These are phyloP conservation scores for Psilocybe sp. DNA, from an alignment of 768 basidiomycete species.

Conservation along the genomic window DNA sequence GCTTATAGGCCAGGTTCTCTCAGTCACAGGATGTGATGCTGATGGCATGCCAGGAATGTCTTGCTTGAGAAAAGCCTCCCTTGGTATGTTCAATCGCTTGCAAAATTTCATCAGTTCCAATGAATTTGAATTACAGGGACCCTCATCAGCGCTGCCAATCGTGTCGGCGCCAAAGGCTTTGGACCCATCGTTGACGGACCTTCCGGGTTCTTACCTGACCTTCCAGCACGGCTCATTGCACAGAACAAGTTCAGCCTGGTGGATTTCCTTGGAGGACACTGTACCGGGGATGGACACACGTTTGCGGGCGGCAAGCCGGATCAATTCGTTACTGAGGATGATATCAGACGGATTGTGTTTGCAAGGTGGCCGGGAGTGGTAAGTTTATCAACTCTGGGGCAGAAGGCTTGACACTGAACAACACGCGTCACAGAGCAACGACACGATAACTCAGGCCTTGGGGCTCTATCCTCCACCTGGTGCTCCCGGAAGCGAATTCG, in stretches of 20 bases:
- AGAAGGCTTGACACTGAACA: neutral
- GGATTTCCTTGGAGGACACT: conserved; percentile 43
- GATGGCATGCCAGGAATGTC: conserved; percentile 20
- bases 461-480: conserved; percentile 35
- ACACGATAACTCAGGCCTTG: conserved; percentile 31
- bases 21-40: conserved; percentile 26
- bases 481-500: conserved; percentile 30
- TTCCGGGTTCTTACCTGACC: conserved; percentile 33
- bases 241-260: conserved; percentile 24
- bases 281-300: conserved; percentile 40
- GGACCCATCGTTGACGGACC: conserved; percentile 37
- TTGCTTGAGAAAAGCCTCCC: conserved; percentile 34
- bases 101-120: neutral
- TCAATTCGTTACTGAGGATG: conserved; percentile 37
- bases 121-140: conserved; percentile 22
- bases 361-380: conserved; percentile 34
- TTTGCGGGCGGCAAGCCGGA: conserved; percentile 35
- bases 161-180: conserved; percentile 24
- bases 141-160: conserved; percentile 37
- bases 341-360: conserved; percentile 32
- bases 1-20: conserved; percentile 24
- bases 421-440: conserved; percentile 25
- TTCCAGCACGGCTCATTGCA: conserved; percentile 31
- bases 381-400: conserved; percentile 1
- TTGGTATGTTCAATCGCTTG: conserved; percentile 18